A percentile compares a stretch with the other conserved stretches of the same genome.
Conservation (phyloP, 805 yeast species). For the Candida michaelii region DNA sequence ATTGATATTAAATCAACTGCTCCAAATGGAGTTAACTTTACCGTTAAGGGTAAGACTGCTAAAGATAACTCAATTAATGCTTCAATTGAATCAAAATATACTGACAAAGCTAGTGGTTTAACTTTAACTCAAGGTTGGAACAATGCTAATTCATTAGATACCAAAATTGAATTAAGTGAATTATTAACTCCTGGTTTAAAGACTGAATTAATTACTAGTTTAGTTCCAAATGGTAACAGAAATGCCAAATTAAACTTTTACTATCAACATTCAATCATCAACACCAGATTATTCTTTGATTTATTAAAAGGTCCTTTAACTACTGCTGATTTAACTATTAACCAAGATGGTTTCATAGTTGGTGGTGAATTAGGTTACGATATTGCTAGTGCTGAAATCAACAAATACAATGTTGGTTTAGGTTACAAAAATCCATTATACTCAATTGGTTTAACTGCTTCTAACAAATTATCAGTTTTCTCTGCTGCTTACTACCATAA, state of each 20-base stretch:
- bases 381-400: slow-evolving; percentile 86
- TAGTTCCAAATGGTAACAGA: slow-evolving; percentile 81
- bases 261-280: slow-evolving; percentile 90
- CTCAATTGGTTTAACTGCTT: slow-evolving; percentile 80
- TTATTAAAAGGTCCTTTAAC: slow-evolving; percentile 93
- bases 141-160: slow-evolving; percentile 85
- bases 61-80: slow-evolving; percentile 83
- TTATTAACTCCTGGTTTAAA: slow-evolving; percentile 93
- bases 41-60: slow-evolving; percentile 86
- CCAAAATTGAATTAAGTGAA: slow-evolving; percentile 91
- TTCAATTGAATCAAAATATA: slow-evolving; percentile 85
- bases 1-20: slow-evolving; percentile 90
- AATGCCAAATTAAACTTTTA: slow-evolving; percentile 86
- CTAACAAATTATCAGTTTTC: slow-evolving; percentile 83
- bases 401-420: slow-evolving; percentile 89
- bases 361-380: slow-evolving; percentile 98
- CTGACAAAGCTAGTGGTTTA: slow-evolving; percentile 90
- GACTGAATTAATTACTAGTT: slow-evolving; percentile 84
- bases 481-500: slow-evolving; percentile 97
- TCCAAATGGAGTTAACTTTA: slow-evolving; percentile 94
- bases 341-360: slow-evolving; percentile 94
- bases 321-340: slow-evolving; percentile 91
- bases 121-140: slow-evolving; percentile 98
- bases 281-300: slow-evolving; percentile 94
- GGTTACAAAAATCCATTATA: slow-evolving; percentile 90